Base-by-base conservation (phyloP, 2,329 filamentous ascomycete species). In the Zymoseptoria crescenta region DNA sequence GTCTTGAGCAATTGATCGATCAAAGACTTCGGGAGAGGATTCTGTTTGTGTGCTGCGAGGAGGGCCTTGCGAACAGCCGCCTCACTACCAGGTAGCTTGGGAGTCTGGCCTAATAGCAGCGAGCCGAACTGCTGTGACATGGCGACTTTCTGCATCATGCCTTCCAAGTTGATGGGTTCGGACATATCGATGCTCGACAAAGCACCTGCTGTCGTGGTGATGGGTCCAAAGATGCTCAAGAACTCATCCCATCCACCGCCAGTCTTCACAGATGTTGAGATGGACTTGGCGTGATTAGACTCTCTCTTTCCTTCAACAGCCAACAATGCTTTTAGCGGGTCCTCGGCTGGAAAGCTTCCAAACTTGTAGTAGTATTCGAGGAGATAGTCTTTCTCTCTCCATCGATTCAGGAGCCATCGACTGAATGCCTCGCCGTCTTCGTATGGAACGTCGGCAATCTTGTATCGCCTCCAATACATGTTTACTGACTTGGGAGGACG, bases 401-500 rank as follows among this genome's bases (percentile, higher is more conserved):
- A 99, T 51, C 91, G 83, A 58, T 89, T 86, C 30, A 86, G 82
- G 28, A 97, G 79, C 94, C 94, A 99, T 2, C 80, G 69, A 59
- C 95, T 91, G 69, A 99, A 99, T 6, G 82, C 79, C 49, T 87
- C 82, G 16, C 82, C 80, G 65, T 87, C 83, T 30, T 91, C 81
- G 8, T 96, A 81, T 0, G 93, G 93, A 50, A 99, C 96, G 20
- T 91, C 85, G 21, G 82, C 81, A 13, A 96, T 72, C 35, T 83
- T 83, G 74, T 96, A 96, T 8, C 91, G 86, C 56, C 94, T 85
- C 91, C 93, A 99, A 75, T 96, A 88, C 79, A 97, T 92, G 74
- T 96, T 97, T 69, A 97, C 92, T 1, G 91, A 96, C 72, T 92
- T 96, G 1, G 93, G 94, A 0, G 92, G 87, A 1, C 89, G 85